phyloP scores from a whole-genome alignment of 2,329 filamentous ascomycete species.

The Dothideomycetes sp. region DNA sequence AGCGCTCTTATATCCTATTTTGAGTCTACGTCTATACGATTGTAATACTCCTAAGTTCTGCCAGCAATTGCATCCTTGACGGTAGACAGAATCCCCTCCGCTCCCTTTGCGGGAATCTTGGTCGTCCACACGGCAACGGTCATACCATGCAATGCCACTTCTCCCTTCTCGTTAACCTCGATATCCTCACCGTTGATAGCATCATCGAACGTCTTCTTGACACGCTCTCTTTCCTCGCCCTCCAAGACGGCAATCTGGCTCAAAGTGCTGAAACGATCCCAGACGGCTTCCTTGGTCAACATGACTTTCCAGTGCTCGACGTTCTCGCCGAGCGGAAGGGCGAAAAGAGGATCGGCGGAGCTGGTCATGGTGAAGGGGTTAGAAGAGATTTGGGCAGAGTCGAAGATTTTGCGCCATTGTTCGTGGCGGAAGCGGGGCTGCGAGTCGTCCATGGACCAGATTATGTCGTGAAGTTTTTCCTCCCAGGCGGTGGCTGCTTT shows the following conservation, averaged over 20 bases:
- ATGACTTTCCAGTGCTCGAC: constrained; percentile 49
- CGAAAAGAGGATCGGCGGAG: constrained; percentile 46
- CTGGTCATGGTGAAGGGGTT: constrained; percentile 39
- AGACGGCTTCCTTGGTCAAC: constrained; percentile 51
- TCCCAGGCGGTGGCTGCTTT: constrained; percentile 52
- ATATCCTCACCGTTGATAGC: constrained; percentile 45
- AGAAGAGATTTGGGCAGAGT: constrained; percentile 45
- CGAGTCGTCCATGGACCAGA: constrained; percentile 48
- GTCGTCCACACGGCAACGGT: constrained; percentile 57
- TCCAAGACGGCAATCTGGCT: constrained; percentile 57
- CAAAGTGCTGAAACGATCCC: constrained; percentile 56
- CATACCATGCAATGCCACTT: constrained; percentile 55
- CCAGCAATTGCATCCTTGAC: constrained; percentile 10
- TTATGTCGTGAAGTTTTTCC: constrained; percentile 49
- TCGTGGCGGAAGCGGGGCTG: constrained; percentile 56
- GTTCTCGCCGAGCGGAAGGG: constrained; percentile 51
- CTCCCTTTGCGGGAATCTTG: constrained; percentile 26
- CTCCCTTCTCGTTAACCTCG: constrained; percentile 50
- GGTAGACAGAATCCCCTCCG: constrained; percentile 1
- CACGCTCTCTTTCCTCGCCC: constrained; percentile 37
- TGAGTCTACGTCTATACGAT: no score
- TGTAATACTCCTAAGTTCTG: neutral
- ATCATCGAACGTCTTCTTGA: constrained; percentile 45
- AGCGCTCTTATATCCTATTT: no score
- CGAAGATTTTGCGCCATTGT: constrained; percentile 57